Base-by-base conservation (phyloP, 2,329 filamentous ascomycete genomes). In the Stachybotrys elegans region DNA sequence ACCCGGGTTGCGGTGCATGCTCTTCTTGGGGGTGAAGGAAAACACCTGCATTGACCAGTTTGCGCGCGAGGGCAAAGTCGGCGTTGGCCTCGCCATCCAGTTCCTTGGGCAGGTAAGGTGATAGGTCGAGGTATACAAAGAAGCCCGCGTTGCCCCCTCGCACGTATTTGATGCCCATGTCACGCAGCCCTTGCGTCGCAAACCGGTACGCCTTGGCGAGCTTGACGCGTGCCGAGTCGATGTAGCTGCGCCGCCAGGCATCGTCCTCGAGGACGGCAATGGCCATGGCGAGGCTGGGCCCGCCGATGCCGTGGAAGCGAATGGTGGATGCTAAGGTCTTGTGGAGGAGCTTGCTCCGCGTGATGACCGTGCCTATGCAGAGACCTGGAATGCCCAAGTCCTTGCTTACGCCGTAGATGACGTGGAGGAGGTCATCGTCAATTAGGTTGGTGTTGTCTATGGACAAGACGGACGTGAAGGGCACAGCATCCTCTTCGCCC, bases 331-430 rank as follows among this genome's bases (percentile, higher is more conserved):
- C 53, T 14, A 76, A 50, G 1, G 67, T 68, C 2, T 54, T 47
- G 9, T 55, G 56, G 21, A 71, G 45, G 8, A 52, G 50, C 12
- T 40, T 43, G 41, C 59, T 69, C 13, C 56, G 59, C 6, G 65
- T 66, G n/a, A 77, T 62, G n/a, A 77, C 59, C 19, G 59, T 66
- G 1, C 75, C 76, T 6, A 77, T 48, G 3, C 75, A 68, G 3
- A 80, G 59, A 0, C 78, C 78, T 9, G 75, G 71, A 1, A 70
- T 66, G 7, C 71, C 73, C 47, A 81, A 81, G 48, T 78, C 75
- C 48, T 73, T 70, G 49, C 60, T 65, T 14, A 67, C 54, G n/a
- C 63, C 62, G 45, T 73, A 67, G 5, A 74, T 66, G 3, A 77
- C 68, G 55, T 81, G 77, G 1, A 81, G 63, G 3, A 71, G 63